A percentile compares a stretch with the other conserved stretches of the same genome.
Evolutionary conservation across 257 asterid species (phyloP).

Genomic region (Solanum commersonii): DNA sequence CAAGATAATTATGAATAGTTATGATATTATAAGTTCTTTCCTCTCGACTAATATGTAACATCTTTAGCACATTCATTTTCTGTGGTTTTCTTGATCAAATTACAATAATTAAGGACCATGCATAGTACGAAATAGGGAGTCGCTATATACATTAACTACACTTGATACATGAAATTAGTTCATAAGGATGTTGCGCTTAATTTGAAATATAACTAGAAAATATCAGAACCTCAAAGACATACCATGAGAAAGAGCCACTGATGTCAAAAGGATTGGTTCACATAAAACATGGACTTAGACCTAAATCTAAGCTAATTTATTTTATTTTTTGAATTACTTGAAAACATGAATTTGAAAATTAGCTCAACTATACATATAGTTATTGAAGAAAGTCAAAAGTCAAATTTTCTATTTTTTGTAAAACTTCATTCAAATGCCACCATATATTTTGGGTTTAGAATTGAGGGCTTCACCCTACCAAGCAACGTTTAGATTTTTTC

Average conservation of each 20-base stretch:
- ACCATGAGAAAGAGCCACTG: neutral
- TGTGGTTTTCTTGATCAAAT: neutral
- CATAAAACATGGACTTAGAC: neutral
- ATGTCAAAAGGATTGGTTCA: neutral
- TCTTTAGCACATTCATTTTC: neutral
- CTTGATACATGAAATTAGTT: neutral
- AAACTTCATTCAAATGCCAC: neutral
- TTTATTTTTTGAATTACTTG: neutral
- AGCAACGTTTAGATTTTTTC: too few species aligned
- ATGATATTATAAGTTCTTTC: neutral
- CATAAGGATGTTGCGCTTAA: neutral
- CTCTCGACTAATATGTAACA: neutral
- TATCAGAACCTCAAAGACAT: neutral
- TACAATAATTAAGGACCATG: neutral
- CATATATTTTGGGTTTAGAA: neutral
- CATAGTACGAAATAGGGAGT: neutral
- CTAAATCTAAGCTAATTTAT: neutral
- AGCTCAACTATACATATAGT: neutral
- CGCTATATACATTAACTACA: neutral
- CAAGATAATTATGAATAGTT: neutral
- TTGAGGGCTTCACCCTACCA: neutral
- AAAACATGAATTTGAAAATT: neutral
- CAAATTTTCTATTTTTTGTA: neutral
- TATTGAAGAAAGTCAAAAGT: neutral
- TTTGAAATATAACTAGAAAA: neutral